phyloP scores from a whole-genome alignment of 176 grass and related monocot genomes.

The Lolium perenne region DNA sequence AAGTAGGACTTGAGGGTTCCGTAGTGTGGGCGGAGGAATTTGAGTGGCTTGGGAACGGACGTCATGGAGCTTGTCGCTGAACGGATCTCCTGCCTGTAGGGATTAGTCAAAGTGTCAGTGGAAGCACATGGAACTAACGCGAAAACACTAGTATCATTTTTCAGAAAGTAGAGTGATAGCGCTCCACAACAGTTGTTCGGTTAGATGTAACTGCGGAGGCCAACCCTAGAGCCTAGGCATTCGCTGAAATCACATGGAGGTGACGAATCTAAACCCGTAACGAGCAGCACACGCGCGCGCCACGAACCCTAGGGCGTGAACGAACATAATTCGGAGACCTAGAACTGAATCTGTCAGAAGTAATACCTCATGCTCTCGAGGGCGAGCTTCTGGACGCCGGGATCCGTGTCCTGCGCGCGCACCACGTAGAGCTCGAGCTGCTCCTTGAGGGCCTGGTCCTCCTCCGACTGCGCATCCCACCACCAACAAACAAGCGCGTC shows the following conservation, averaged over 20 bases:
- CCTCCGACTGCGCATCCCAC: conserved; percentile 70
- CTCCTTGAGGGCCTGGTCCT: conserved; percentile 94
- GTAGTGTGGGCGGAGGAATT: conserved; percentile 93
- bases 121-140: not conserved
- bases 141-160: not conserved
- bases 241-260: not conserved
- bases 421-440: conserved; percentile 92
- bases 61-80: conserved; percentile 96
- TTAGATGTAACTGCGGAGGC: not conserved
- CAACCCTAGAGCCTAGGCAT: not conserved
- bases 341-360: not conserved
- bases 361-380: conserved; percentile 96
- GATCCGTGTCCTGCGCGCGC: conserved; percentile 77
- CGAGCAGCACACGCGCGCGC: not conserved
- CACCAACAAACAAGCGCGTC: conserved; percentile 14
- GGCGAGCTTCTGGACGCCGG: conserved; percentile 86
- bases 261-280: not conserved
- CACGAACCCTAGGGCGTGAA: not conserved
- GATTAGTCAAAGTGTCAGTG: not conserved
- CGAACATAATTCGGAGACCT: not conserved
- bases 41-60: conserved; percentile 91
- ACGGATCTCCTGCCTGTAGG: conserved; percentile 80
- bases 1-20: conserved; percentile 81
- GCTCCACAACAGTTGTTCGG: not conserved
- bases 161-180: not conserved